A percentile compares a stretch with the other conserved stretches of the same genome.
Conservation (phyloP, 345 rosid species). For the Laguncularia racemosa region DNA sequence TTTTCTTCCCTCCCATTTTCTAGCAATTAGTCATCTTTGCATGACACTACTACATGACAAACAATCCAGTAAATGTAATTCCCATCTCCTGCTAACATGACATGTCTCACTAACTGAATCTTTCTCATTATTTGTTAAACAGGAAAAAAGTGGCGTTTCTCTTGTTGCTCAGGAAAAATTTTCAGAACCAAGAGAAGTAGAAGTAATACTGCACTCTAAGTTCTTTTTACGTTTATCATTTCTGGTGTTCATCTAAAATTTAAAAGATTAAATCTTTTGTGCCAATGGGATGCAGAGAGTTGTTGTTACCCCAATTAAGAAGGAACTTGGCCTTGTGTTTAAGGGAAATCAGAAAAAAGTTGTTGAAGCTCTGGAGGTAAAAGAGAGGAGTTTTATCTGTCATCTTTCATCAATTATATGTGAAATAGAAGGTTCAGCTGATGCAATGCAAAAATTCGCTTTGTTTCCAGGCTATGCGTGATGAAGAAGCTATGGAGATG, state of each 20-base stretch:
- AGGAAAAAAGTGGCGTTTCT: constrained; percentile 82
- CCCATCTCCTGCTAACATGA: no score
- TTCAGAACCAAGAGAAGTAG: constrained; percentile 85
- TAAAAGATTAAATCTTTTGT: neutral
- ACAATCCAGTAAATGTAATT: neutral
- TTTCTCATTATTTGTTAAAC: constrained; percentile 10
- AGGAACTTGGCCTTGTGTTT: constrained; percentile 83
- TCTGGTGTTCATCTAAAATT: neutral
- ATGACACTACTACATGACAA: neutral
- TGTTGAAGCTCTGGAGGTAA: constrained; percentile 42
- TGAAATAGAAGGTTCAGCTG: neutral
- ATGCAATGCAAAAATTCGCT: neutral
- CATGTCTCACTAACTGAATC: neutral
- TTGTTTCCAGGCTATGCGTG: constrained; percentile 62
- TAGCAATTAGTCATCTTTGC: no score
- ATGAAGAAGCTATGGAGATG: constrained; percentile 87
- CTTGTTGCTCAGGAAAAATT: constrained; percentile 84
- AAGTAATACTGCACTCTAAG: constrained; percentile 35
- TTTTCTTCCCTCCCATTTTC: no score
- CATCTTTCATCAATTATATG: neutral
- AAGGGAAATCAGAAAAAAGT: constrained; percentile 77
- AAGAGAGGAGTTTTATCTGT: neutral
- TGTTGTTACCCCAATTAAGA: constrained; percentile 67
- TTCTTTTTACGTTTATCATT: neutral
- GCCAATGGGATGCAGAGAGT: constrained; percentile 45